phyloP scores from a whole-genome alignment of 306 rosid species.

The Dalbergia cultrata region DNA sequence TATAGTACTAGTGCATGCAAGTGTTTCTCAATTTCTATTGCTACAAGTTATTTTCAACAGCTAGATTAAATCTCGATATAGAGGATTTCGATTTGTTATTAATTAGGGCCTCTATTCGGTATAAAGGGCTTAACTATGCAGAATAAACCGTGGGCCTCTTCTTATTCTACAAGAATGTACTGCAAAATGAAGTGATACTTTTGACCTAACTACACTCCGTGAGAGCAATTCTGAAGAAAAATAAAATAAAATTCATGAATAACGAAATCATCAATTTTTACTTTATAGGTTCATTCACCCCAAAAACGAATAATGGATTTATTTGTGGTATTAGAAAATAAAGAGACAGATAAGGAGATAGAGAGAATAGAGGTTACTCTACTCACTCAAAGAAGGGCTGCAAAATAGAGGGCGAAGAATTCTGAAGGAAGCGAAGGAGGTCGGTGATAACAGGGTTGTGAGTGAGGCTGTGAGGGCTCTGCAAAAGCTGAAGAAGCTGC shows the following conservation, averaged over 20 bases:
- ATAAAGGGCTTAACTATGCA: too few species aligned
- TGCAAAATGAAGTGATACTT: too few species aligned
- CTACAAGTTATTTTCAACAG: background rate
- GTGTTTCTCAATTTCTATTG: background rate
- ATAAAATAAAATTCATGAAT: background rate
- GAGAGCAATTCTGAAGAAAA: background rate
- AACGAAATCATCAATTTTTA: background rate
- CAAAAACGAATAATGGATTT: background rate
- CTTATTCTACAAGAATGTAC: too few species aligned
- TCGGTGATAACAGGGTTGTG: constrained; percentile 61
- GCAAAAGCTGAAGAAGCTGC: constrained; percentile 79
- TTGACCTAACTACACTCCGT: too few species aligned
- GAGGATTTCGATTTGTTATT: background rate
- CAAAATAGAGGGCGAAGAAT: constrained; percentile 56
- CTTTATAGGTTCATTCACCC: background rate
- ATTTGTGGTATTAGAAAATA: background rate
- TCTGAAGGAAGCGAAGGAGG: constrained; percentile 65
- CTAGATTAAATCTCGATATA: background rate
- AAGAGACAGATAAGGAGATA: background rate
- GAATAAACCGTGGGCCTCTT: too few species aligned
- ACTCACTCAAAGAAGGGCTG: constrained; percentile 76
- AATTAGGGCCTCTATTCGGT: constrained; percentile 18
- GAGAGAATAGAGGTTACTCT: constrained; percentile 48
- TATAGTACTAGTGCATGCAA: background rate
- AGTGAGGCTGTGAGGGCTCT: constrained; percentile 53